These are phyloP conservation scores for Daldinia sp. DNA, from an alignment of 2,329 filamentous ascomycete genomes.

Conservation along the genomic window DNA sequence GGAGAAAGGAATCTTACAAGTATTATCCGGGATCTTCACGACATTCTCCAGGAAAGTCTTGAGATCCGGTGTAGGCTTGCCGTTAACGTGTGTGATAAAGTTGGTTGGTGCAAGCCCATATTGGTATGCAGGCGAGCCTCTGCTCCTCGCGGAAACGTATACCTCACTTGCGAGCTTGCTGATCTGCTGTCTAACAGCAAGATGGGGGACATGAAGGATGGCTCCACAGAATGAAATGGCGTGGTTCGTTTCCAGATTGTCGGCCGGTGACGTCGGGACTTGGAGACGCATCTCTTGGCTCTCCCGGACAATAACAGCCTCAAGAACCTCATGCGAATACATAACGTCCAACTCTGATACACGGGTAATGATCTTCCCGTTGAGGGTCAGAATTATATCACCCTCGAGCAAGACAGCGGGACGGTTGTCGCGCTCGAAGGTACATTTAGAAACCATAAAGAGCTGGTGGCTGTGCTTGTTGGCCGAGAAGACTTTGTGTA, in stretches of 20 bases:
- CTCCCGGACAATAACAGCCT: slow-evolving; percentile 88
- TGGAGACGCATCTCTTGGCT: slow-evolving; percentile 81
- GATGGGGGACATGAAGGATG: slow-evolving; percentile 91
- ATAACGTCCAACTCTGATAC: slow-evolving; percentile 95
- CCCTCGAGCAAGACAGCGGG: slow-evolving; percentile 80
- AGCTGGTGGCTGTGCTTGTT: slow-evolving; percentile 95
- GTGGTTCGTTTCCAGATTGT: slow-evolving; percentile 91
- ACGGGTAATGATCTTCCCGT: slow-evolving; percentile 91
- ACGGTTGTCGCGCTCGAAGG: slow-evolving; percentile 68
- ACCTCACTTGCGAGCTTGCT: slow-evolving; percentile 96
- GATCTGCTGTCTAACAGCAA: slow-evolving; percentile 97
- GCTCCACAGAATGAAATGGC: slow-evolving; percentile 96
- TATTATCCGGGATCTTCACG: slow-evolving; percentile 92
- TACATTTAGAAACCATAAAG: slow-evolving; percentile 97
- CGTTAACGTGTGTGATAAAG: slow-evolving; percentile 97
- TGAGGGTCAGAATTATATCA: slow-evolving; percentile 91
- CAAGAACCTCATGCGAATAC: slow-evolving; percentile 87
- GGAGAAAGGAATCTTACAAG: slow-evolving; percentile 67
- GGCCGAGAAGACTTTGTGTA: slow-evolving; percentile 85
- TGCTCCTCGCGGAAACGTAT: slow-evolving; percentile 88
- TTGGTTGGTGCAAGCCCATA: slow-evolving; percentile 96
- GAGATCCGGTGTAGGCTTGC: slow-evolving; percentile 84
- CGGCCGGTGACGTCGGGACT: slow-evolving; percentile 86
- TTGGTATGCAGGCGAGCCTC: slow-evolving; percentile 86
- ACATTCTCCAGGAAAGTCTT: slow-evolving; percentile 84